phyloP scores from a whole-genome alignment of 306 rosid species.

The Cicer cuneatum region DNA sequence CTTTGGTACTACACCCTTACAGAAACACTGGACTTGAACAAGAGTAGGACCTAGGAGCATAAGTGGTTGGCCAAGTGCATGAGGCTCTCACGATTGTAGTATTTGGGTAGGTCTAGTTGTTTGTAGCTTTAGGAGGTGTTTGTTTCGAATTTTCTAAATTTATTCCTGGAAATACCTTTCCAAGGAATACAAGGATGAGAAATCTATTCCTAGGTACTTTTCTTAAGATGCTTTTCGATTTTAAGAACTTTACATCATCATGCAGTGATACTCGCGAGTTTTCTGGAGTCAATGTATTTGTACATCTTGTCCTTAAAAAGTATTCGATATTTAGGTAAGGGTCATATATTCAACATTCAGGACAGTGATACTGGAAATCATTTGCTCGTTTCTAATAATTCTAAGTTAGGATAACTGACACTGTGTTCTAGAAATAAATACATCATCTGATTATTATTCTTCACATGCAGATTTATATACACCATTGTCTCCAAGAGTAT shows the following conservation, averaged over 20 bases:
- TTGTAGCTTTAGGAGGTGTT: not conserved
- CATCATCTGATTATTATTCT: conserved; percentile 26
- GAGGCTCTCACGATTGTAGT: not conserved
- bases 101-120: conserved; percentile 5
- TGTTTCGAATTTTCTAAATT: no score
- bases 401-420: not conserved
- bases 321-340: conserved; percentile 4
- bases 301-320: conserved; percentile 3
- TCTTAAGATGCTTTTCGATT: no score
- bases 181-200: no score
- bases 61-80: not conserved
- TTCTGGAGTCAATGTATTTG: not conserved
- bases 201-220: no score
- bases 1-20: not conserved
- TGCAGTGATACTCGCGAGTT: no score
- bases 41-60: not conserved
- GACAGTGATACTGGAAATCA: conserved; percentile 16
- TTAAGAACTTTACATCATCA: not conserved
- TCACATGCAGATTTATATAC: conserved; percentile 63
- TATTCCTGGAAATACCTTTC: no score
- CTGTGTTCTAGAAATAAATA: conserved; percentile 5
- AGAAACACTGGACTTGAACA: not conserved
- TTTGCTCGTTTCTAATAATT: conserved; percentile 22
- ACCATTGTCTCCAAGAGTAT: conserved; percentile 76
- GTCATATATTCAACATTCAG: not conserved